A percentile compares a stretch with the other conserved stretches of the same genome.
phyloP scores from a whole-genome alignment of 2,329 filamentous ascomycete genomes.

The Penicillium sp. region DNA sequence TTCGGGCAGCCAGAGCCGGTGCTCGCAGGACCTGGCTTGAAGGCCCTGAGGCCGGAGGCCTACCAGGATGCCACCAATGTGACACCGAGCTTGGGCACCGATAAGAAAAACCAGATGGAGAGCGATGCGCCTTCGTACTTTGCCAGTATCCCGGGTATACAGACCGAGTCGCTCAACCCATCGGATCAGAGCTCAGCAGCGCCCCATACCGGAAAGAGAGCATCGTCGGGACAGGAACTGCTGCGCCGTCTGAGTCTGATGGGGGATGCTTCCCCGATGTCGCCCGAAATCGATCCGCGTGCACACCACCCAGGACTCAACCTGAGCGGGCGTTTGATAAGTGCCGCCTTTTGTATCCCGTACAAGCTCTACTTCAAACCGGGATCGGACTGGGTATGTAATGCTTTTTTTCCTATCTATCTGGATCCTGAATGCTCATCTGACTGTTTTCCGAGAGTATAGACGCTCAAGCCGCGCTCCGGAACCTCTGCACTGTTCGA shows the following conservation, averaged over 20 bases:
- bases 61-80: conserved; percentile 28
- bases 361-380: conserved; percentile 54
- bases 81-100: conserved; percentile 26
- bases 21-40: conserved; percentile 28
- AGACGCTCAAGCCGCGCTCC: conserved; percentile 72
- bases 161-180: conserved; percentile 15
- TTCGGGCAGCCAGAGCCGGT: conserved; percentile 30
- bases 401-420: background rate
- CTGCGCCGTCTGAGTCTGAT: conserved; percentile 51
- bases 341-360: conserved; percentile 60
- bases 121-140: conserved; percentile 31
- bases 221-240: conserved; percentile 48
- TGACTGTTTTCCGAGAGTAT: conserved; percentile 9
- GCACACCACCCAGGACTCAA: conserved; percentile 54
- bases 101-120: conserved; percentile 17
- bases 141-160: conserved; percentile 22
- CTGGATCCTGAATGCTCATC: background rate
- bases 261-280: conserved; percentile 35
- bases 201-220: conserved; percentile 43
- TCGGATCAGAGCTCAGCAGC: conserved; percentile 29
- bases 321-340: conserved; percentile 60
- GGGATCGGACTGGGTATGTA: conserved; percentile 53
- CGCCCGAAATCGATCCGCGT: conserved; percentile 51
- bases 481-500: conserved; percentile 92
- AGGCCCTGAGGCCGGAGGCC: conserved; percentile 24